Percentiles rank a stretch among this genome's conserved stretches.
Conservation (phyloP, 192 early-diverging fungal species). For the Rhizophlyctis rosea region DNA sequence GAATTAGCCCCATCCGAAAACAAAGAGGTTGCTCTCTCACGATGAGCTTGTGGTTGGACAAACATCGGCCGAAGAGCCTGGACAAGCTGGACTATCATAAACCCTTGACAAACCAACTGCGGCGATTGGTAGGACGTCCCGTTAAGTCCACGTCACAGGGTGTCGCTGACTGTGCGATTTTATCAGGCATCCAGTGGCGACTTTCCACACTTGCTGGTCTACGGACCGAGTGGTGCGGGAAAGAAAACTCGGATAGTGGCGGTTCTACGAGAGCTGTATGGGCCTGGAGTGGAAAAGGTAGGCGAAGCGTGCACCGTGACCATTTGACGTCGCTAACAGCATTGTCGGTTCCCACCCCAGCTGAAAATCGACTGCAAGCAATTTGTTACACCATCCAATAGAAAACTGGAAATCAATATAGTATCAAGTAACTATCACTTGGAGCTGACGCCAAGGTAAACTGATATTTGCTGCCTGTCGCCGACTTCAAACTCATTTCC, state of each 20-base stretch:
- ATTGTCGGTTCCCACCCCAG: constrained; percentile 28
- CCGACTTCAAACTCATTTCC: neutral
- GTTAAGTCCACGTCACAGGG: neutral
- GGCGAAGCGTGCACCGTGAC: constrained; percentile 32
- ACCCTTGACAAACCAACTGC: constrained; percentile 71
- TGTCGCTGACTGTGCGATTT: constrained; percentile 1
- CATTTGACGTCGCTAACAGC: neutral
- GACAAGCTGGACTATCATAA: constrained; percentile 80
- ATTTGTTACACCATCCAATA: constrained; percentile 79
- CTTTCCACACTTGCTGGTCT: constrained; percentile 92
- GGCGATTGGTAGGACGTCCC: constrained; percentile 59
- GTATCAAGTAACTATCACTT: constrained; percentile 94
- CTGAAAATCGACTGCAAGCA: constrained; percentile 86
- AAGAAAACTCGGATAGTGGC: constrained; percentile 94
- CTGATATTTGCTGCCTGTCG: neutral
- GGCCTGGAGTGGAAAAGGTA: constrained; percentile 86
- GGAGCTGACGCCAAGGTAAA: constrained; percentile 93
- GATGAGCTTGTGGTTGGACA: constrained; percentile 82
- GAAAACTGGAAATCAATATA: constrained; percentile 83
- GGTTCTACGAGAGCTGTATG: constrained; percentile 84
- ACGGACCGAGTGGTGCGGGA: constrained; percentile 93
- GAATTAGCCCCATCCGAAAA: neutral
- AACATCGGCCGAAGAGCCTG: constrained; percentile 81
- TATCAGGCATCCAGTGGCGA: constrained; percentile 59
- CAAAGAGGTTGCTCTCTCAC: too few species aligned